Percentiles rank a stretch among this genome's conserved stretches.
phyloP scores from a whole-genome alignment of 1,284 basidiomycete genomes.

The Apiotrichum brassicae region DNA sequence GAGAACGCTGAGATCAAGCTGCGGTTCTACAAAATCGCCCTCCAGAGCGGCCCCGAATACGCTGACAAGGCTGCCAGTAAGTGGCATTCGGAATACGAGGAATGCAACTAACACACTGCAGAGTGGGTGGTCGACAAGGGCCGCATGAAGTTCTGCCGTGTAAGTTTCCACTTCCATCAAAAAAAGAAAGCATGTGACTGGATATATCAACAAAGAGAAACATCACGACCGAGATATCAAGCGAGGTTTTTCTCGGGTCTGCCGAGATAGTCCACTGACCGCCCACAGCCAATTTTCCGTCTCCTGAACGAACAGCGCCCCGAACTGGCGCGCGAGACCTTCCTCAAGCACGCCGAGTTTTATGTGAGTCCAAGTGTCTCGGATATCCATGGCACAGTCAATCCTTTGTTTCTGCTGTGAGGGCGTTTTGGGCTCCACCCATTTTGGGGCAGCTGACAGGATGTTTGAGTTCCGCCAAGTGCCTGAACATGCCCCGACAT shows the following conservation, averaged over 20 bases:
- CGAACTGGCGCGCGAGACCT: constrained; percentile 49
- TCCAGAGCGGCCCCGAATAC: constrained; percentile 48
- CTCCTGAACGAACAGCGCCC: constrained; percentile 48
- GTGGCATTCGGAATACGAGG: constrained; percentile 7
- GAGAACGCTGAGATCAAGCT: constrained; percentile 50
- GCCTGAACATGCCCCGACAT: too few relatives aligned
- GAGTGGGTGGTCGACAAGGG: constrained; percentile 51
- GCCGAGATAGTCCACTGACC: too few relatives aligned
- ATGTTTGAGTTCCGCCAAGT: too few relatives aligned
- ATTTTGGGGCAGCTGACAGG: too few relatives aligned
- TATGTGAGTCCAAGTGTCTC: constrained; percentile 36
- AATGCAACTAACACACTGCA: constrained; percentile 7
- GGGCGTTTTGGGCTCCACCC: too few relatives aligned
- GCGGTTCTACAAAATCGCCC: constrained; percentile 50
- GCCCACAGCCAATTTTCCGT: constrained; percentile 43
- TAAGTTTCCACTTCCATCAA: constrained; percentile 3
- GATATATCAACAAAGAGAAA: too few relatives aligned
- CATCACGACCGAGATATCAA: too few relatives aligned
- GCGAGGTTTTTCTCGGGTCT: too few relatives aligned
- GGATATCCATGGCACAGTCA: neutral
- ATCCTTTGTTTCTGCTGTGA: too few relatives aligned
- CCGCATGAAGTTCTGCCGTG: constrained; percentile 50
- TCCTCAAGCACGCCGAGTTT: constrained; percentile 49
- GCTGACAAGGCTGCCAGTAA: constrained; percentile 47
- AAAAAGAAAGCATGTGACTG: too few relatives aligned